A percentile compares a stretch with the other conserved stretches of the same genome.
Evolutionary conservation across 2,329 filamentous ascomycete species (phyloP).

Genomic region (Drechslera avenae): DNA sequence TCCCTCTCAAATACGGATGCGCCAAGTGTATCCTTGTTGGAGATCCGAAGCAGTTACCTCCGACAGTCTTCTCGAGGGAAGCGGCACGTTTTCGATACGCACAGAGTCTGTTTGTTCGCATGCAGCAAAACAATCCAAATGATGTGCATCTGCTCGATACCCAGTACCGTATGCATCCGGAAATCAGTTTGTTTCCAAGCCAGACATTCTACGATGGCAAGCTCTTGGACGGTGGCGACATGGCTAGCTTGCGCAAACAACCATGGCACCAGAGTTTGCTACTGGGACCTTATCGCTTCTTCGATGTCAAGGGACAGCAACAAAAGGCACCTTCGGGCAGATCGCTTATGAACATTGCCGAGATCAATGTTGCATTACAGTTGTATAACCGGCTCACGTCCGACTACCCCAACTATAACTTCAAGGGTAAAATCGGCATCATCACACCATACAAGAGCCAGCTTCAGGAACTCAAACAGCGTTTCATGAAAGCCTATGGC

Average conservation of each 20-base stretch:
- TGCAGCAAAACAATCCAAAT: conserved; percentile 89
- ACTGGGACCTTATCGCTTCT: conserved; percentile 94
- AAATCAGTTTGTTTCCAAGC: conserved; percentile 91
- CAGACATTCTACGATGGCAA: conserved; percentile 88
- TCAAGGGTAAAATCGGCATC: conserved; percentile 86
- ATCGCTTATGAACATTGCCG: conserved; percentile 86
- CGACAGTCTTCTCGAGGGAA: conserved; percentile 92
- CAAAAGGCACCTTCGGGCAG: conserved; percentile 80
- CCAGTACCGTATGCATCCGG: conserved; percentile 99
- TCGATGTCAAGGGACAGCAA: conserved; percentile 90
- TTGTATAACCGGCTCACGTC: conserved; percentile 79
- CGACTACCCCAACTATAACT: conserved; percentile 71
- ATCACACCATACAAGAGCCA: conserved; percentile 99
- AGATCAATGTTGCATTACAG: conserved; percentile 83
- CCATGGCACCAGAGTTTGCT: conserved; percentile 85
- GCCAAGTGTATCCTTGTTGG: conserved; percentile 96
- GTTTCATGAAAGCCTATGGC: conserved; percentile 76
- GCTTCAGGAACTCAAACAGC: conserved; percentile 75
- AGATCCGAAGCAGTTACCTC: conserved; percentile 95
- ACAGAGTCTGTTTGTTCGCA: conserved; percentile 96
- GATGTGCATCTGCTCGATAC: conserved; percentile 94
- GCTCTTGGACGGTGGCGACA: conserved; percentile 82
- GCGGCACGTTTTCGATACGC: conserved; percentile 94
- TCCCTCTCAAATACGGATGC: conserved; percentile 96
- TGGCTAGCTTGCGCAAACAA: conserved; percentile 74